Evolutionary conservation across 768 basidiomycete genomes (phyloP).

Genomic region (Termitomyces sp.): DNA sequence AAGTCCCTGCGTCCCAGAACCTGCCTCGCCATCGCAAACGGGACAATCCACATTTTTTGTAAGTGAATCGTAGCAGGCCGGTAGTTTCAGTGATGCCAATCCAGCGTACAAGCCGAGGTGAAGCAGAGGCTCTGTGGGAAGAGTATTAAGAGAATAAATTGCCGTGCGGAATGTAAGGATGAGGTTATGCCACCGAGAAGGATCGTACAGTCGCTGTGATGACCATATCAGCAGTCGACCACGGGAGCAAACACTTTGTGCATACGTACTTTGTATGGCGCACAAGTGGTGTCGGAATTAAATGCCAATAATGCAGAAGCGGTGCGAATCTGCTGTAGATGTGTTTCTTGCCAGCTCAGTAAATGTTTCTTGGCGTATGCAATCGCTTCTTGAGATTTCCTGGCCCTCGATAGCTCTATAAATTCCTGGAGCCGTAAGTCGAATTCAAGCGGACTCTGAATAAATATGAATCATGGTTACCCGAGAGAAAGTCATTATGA

Average conservation of each 20-base stretch:
- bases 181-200: constrained; percentile 68
- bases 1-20: constrained; percentile 27
- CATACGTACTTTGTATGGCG: constrained; percentile 67
- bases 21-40: constrained; percentile 65
- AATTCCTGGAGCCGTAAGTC: constrained; percentile 94
- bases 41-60: constrained; percentile 85
- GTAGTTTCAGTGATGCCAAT: constrained; percentile 83
- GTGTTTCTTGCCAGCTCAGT: constrained; percentile 75
- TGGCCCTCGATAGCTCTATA: constrained; percentile 78
- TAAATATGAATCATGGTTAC: neutral
- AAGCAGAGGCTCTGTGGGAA: constrained; percentile 84
- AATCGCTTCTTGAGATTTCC: constrained; percentile 71
- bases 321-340: constrained; percentile 69
- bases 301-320: constrained; percentile 77
- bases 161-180: constrained; percentile 77
- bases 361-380: constrained; percentile 80
- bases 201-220: constrained; percentile 76
- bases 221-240: neutral
- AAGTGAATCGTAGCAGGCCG: constrained; percentile 64
- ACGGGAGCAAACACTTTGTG: neutral
- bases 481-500: neutral
- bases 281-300: constrained; percentile 60
- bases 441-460: constrained; percentile 95
- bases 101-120: constrained; percentile 89
- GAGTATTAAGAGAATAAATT: constrained; percentile 80